phyloP scores from a whole-genome alignment of 2,329 filamentous ascomycete genomes.

The Penicillium sp. region DNA sequence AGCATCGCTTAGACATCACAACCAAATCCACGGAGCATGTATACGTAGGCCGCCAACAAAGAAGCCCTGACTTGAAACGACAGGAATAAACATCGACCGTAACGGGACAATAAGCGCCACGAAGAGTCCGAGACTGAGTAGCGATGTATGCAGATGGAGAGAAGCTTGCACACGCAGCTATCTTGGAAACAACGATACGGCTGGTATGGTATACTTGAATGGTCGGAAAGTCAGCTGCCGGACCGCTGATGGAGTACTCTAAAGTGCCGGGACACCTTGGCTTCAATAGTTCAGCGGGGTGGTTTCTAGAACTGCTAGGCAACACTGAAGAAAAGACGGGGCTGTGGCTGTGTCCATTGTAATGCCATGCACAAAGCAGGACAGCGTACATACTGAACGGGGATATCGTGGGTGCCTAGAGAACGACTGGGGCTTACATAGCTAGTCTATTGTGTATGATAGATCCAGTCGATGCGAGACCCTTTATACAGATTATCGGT shows the following conservation, averaged over 20 bases:
- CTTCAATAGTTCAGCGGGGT: slow-evolving; percentile 9
- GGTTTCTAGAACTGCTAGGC: slow-evolving; percentile 21
- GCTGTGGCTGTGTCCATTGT: slow-evolving; percentile 22
- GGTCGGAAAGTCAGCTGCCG: slow-evolving; percentile 10
- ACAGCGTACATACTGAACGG: not conserved
- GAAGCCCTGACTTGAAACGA: slow-evolving; percentile 3
- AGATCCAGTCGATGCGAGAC: not conserved
- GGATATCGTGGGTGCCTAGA: not conserved
- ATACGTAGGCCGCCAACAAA: slow-evolving; percentile 2
- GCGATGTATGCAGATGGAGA: not conserved
- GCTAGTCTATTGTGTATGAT: not conserved
- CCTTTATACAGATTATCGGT: not conserved
- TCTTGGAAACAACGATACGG: too few relatives aligned
- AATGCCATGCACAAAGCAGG: not conserved
- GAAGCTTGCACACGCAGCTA: not conserved
- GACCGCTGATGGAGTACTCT: slow-evolving; percentile 15
- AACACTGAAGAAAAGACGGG: slow-evolving; percentile 19
- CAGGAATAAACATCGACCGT: not conserved
- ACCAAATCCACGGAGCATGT: not conserved
- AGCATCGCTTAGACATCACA: not conserved
- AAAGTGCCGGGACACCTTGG: slow-evolving; percentile 19
- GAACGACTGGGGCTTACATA: not conserved
- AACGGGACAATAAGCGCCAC: not conserved
- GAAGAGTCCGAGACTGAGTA: not conserved
- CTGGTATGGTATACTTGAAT: not conserved